Conservation (phyloP, 2,329 filamentous ascomycete species). For the Daldinia eschscholtzii region DNA sequence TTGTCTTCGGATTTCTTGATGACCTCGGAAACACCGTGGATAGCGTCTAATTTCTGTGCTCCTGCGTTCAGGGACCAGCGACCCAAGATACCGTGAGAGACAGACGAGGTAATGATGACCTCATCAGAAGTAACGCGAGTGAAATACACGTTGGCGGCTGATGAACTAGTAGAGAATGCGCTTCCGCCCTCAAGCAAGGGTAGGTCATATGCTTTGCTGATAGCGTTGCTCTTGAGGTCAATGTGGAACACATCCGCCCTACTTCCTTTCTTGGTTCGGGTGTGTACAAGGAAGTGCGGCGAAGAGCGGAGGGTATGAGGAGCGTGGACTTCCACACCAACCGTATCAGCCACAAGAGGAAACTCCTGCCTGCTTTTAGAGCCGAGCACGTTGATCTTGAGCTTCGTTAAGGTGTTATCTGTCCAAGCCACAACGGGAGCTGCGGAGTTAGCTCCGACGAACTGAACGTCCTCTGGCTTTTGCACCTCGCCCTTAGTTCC, state of each 20-base stretch:
- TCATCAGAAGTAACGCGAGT: constrained; percentile 83
- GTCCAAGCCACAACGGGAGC: constrained; percentile 82
- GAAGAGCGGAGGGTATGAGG: constrained; percentile 78
- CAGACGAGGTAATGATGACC: constrained; percentile 79
- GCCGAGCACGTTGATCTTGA: constrained; percentile 79
- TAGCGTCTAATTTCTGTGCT: constrained; percentile 59
- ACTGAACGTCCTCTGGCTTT: constrained; percentile 73
- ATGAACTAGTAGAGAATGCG: constrained; percentile 82
- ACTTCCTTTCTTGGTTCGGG: constrained; percentile 75
- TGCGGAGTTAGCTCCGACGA: constrained; percentile 81
- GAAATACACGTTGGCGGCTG: constrained; percentile 88
- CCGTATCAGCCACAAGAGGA: constrained; percentile 61
- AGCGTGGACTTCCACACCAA: constrained; percentile 76
- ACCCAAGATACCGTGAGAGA: constrained; percentile 80
- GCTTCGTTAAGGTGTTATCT: constrained; percentile 69
- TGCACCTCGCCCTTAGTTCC: constrained; percentile 81
- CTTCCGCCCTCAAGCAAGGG: constrained; percentile 78
- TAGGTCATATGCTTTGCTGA: constrained; percentile 84
- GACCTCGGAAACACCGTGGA: constrained; percentile 85
- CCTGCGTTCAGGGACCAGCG: constrained; percentile 74
- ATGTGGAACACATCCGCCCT: constrained; percentile 90
- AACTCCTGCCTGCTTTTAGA: constrained; percentile 69
- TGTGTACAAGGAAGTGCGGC: constrained; percentile 89
- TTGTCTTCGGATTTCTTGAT: constrained; percentile 75
- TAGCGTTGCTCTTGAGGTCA: constrained; percentile 74